Evolutionary conservation across 306 rosid species (phyloP).

Genomic region (Pyrus communis): DNA sequence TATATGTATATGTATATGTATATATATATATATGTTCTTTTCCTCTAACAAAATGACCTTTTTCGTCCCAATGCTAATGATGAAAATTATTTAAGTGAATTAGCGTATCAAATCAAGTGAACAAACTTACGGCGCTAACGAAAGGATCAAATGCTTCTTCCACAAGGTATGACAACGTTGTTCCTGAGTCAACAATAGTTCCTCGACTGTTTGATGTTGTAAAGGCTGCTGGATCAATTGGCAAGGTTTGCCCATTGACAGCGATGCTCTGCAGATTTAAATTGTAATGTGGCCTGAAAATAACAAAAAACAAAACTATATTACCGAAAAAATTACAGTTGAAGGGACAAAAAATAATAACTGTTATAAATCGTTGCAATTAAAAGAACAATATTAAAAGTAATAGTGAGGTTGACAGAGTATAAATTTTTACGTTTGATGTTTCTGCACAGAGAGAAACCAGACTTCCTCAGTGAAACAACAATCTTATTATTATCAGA

Average conservation of each 20-base stretch:
- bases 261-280: slow-evolving; percentile 74
- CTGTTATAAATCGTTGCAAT: background rate
- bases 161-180: slow-evolving; percentile 81
- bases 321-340: background rate
- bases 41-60: background rate
- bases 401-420: background rate
- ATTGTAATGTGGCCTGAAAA: slow-evolving; percentile 90
- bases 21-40: background rate
- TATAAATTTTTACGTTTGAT: background rate
- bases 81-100: background rate
- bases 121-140: slow-evolving; percentile 61
- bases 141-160: slow-evolving; percentile 87
- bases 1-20: background rate
- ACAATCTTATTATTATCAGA: background rate
- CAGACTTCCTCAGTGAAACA: background rate
- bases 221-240: slow-evolving; percentile 72
- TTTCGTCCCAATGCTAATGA: background rate
- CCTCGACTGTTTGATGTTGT: slow-evolving; percentile 62
- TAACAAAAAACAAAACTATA: background rate
- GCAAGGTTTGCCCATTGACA: slow-evolving; percentile 66
- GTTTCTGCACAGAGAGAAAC: background rate
- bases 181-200: slow-evolving; percentile 86
- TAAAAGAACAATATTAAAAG: background rate
- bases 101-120: background rate
- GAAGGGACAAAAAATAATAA: background rate